Evolutionary conservation across 176 grass and related monocot genomes (phyloP), one percentile per base, ranked within the genome.

Genomic region (Triticum timopheevii): DNA sequence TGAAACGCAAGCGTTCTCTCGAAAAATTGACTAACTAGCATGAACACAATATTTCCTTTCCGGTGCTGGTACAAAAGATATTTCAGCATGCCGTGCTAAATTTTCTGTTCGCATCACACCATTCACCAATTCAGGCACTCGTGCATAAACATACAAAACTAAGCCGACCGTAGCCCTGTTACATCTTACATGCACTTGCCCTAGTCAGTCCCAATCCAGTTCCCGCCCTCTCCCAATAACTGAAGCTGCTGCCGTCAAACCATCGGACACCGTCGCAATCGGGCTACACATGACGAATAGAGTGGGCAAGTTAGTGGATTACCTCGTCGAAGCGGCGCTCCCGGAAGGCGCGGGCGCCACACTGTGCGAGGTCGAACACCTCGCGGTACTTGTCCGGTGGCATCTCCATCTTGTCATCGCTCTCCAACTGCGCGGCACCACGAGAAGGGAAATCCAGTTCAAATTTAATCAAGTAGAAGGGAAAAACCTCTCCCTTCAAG

Each of bases 281-380:
- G 36, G 69, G 35, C 38, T 35, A 82, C 40, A 85, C 17, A 71
- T 44, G 39, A 80, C 30, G 42, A 86, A 77, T 58, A 63, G 33
- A 79, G 59, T 30, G 45, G 7, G 24, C 52, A 58, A 27, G 34
- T 36, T 61, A 80, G 83, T 25, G 45, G 65, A 64, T 84, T 66
- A 96, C 97, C 97, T 93, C 94, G 87, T 99, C 92, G 82, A 92
- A 99, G 81, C 45, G 82, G 33, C 76, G 69, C 23, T 93, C 84
- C 33, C 85, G 92, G 84, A 96, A 96, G 85, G 87, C 86, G 3
- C 12, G 70, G 10, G 93, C 82, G 20, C 90, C 97, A 11, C 84
- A 35, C 73, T 80, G 87, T 76, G 92, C 83, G 71, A 94, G 94
- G 90, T 84, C 85, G 86, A 89, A 88, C 85, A 94, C 87, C 80